A percentile compares a stretch with the other conserved stretches of the same genome.
Evolutionary conservation across 208 protist species (phyloP).

Genomic region (Leishmania major): DNA sequence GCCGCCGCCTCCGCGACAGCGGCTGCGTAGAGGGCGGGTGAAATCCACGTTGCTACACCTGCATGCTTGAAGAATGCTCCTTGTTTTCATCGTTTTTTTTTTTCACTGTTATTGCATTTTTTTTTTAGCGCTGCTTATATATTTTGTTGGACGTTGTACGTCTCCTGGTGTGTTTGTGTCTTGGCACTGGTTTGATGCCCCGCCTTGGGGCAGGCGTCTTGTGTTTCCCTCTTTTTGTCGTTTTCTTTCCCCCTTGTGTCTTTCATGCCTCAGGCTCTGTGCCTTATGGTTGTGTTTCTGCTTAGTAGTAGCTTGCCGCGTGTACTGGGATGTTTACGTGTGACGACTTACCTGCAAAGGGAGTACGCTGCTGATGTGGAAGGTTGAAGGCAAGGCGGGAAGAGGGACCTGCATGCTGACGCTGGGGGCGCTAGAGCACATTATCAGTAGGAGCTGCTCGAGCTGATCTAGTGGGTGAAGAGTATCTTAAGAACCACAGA

Average conservation of each 20-base stretch:
- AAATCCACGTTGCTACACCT: neutral
- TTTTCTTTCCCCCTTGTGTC: neutral
- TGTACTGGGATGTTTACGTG: neutral
- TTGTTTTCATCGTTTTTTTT: neutral
- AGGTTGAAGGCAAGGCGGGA: neutral
- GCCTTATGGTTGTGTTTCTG: slow-evolving; percentile 9
- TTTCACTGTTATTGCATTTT: neutral
- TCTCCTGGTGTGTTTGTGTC: neutral
- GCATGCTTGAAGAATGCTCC: neutral
- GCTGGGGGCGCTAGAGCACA: neutral
- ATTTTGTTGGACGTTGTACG: neutral
- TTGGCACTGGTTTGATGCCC: neutral
- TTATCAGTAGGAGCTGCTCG: neutral
- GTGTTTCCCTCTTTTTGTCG: neutral
- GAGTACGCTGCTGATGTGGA: neutral
- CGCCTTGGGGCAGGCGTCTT: neutral
- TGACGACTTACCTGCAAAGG: neutral
- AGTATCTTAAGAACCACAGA: neutral
- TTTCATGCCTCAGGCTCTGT: neutral
- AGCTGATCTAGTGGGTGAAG: neutral
- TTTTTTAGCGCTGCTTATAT: neutral
- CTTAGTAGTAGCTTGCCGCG: neutral
- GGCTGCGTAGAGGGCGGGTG: slow-evolving; percentile 6
- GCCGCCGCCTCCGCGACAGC: neutral
- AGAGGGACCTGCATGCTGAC: neutral